Base-by-base conservation (phyloP, 495 filamentous ascomycete species). In the Parathielavia hyrcaniae region DNA sequence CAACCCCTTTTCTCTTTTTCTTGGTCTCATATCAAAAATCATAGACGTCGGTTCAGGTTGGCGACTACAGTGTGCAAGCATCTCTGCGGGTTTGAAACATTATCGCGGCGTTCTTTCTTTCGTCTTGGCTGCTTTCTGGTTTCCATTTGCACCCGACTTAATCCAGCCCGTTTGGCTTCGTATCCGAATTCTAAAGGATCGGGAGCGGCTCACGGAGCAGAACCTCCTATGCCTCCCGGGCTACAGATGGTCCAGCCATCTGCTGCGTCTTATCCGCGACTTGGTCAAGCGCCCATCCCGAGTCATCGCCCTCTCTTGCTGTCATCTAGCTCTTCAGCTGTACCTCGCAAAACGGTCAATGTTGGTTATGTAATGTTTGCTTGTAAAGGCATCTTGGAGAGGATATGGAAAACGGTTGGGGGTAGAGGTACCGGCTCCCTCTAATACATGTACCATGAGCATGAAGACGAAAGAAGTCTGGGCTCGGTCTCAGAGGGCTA, bases 1-100 rank as follows among this genome's bases (percentile, higher is more conserved):
- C 52, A 36, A 36, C 32, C 41, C 11, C 7, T 26, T n/a, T 47
- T 46, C 30, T 16, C 47, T 39, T 30, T 2, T 26, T 46, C n/a
- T 23, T 35, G 5, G 36, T 36, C 16, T 23, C 32, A 16, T 6
- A 17, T 17, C 6, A 2, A 30, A 30, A 55, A 49, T 23, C 46
- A 49, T 55, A 55, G 53, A 55, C 41, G 12, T 55, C 53, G 19
- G 10, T 55, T 47, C 35, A 11, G 35, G 17, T 44, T 22, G 23
- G 23, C 8, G 40, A 20, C 16, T n/a, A 22, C 39, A 49, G 54
- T 57, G 54, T 34, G 54, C 45, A 56, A 48, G 35, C 53, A 55
- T 49, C 34, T 48, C 17, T 50, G 20, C 35, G 46, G 54, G 22
- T 20, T 43, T 49, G 45, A 39, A 26, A 47, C 23, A 50, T 20